These are phyloP conservation scores for Anthracocystis setariae DNA, from an alignment of 1,284 basidiomycete species.

Conservation along the genomic window DNA sequence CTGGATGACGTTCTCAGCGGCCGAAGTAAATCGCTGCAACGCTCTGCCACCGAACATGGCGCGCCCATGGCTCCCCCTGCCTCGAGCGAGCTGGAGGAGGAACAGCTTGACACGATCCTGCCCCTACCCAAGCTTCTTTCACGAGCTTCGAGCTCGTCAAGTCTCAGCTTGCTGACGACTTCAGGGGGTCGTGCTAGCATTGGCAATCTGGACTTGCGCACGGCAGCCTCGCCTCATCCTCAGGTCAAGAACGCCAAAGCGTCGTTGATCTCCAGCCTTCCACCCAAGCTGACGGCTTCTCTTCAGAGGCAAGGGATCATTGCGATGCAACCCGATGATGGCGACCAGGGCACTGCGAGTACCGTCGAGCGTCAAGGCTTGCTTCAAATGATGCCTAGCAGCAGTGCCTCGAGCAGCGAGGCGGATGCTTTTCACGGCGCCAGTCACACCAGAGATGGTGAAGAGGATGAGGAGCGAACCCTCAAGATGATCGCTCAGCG, in stretches of 20 bases:
- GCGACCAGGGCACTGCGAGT: background rate
- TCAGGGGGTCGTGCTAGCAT: slow-evolving; percentile 52
- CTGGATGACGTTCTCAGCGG: slow-evolving; percentile 43
- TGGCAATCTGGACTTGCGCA: slow-evolving; percentile 23
- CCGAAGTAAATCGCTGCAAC: slow-evolving; percentile 33
- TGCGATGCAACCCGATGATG: slow-evolving; percentile 14
- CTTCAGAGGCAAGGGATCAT: slow-evolving; percentile 54
- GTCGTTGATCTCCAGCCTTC: slow-evolving; percentile 36
- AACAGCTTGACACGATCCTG: slow-evolving; percentile 45
- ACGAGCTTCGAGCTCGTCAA: slow-evolving; percentile 49
- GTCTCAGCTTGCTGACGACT: slow-evolving; percentile 51
- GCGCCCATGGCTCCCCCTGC: slow-evolving; percentile 6
- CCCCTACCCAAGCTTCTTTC: slow-evolving; percentile 40
- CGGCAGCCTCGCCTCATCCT: slow-evolving; percentile 13
- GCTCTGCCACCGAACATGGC: slow-evolving; percentile 31
- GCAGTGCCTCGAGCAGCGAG: slow-evolving; percentile 53
- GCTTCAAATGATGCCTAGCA: slow-evolving; percentile 63
- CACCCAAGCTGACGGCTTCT: slow-evolving; percentile 36
- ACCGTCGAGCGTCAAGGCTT: slow-evolving; percentile 17
- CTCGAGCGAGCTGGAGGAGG: slow-evolving; percentile 37
- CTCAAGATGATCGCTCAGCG: slow-evolving; percentile 59
- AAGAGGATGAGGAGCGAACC: slow-evolving; percentile 65
- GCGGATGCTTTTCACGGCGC: slow-evolving; percentile 20
- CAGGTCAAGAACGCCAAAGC: slow-evolving; percentile 7
- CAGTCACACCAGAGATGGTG: slow-evolving; percentile 25